Percentiles rank a stretch among this genome's conserved stretches.
These are phyloP conservation scores for Tetrahymena thermophila DNA, from an alignment of 73 alveolate species.

Conservation along the genomic window DNA sequence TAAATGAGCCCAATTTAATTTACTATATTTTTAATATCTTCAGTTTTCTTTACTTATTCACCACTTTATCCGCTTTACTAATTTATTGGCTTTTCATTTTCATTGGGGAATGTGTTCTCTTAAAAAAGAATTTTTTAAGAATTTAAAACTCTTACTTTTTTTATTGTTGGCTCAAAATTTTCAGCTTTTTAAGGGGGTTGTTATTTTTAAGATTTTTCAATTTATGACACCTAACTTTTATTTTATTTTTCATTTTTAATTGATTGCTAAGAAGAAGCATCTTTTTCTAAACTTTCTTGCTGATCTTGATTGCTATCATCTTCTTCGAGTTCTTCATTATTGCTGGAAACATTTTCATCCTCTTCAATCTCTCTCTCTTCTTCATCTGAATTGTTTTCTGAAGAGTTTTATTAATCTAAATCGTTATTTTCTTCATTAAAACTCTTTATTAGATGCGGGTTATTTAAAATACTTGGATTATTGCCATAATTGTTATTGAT, in stretches of 20 bases:
- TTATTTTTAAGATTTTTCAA: not conserved
- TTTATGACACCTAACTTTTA: not conserved
- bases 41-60: not conserved
- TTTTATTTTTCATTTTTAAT: not conserved
- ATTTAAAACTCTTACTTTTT: not conserved
- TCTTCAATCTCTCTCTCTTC: not conserved
- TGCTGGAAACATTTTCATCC: not conserved
- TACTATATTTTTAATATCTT: not conserved
- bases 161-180: not conserved
- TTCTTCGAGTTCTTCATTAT: not conserved
- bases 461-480: not conserved
- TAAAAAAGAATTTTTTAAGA: not conserved
- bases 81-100: not conserved
- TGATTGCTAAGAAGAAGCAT: not conserved
- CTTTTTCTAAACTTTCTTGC: not conserved
- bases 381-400: not conserved
- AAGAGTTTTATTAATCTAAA: not conserved
- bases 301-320: not conserved
- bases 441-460: not conserved
- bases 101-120: not conserved
- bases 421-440: not conserved
- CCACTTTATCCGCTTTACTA: not conserved
- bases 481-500: not conserved
- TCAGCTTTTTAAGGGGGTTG: not conserved
- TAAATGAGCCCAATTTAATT: not conserved